Evolutionary conservation across 2,329 filamentous ascomycete species (phyloP), one percentile per base, ranked within the genome.

Genomic region (Hymenoscyphus repandus): DNA sequence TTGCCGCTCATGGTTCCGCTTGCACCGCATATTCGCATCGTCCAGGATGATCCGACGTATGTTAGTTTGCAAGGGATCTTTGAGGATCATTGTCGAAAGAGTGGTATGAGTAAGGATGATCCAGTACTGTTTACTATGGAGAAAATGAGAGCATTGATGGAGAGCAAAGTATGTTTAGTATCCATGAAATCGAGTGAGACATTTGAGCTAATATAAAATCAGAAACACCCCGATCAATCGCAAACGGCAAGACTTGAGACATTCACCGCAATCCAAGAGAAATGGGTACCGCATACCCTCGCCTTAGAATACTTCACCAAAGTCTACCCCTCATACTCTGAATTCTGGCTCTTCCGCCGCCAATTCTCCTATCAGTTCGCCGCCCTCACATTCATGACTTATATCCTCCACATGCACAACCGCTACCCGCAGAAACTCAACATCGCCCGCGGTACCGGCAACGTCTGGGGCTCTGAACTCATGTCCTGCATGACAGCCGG

Each of bases 341-440:
- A 96, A 63, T 96, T 97, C 76, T 99, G 92, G 90, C 80, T 99
- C 51, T 99, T 99, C 88, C 88, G 93, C 52, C 85, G 91, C 52
- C 91, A 96, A 59, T 96, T 99, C 72, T 88, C 90, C 18, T 96
- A 97, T 74, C 93, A 99, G 71, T 85, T 96, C 55, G 92, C 93
- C 17, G 83, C 91, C 1, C 79, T 97, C 57, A 96, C 93, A 1
- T 99, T 99, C 73, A 96, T 99, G 87, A 97, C 93, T 3, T 99
- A 97, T 67, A 86, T 96, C 52, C 86, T 99, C 74, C 92, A 92
- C 72, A 97, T 99, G 83, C 90, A 92, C 67, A 90, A 90, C 68
- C 88, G 93, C 30, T 96, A 93, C 69, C 95, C 93, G 5, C 90
- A 91, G 70, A 99, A 99, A 77, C 86, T 97, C 69, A 86, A 88